A percentile compares a stretch with the other conserved stretches of the same genome.
Conservation (phyloP, 768 basidiomycete genomes). For the Suillus tomentosus region DNA sequence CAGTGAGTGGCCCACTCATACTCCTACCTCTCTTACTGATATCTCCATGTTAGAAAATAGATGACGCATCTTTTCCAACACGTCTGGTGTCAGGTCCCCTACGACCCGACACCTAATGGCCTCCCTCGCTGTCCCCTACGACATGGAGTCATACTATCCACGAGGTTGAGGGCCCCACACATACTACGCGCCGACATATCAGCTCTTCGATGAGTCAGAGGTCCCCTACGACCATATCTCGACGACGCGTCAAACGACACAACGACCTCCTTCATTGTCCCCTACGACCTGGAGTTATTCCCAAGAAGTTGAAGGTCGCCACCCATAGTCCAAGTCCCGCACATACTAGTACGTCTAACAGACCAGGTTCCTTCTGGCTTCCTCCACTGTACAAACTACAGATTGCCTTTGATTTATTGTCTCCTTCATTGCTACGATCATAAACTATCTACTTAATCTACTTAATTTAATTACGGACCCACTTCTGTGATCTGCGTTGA, state of each 20-base stretch:
- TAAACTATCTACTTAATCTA: not conserved
- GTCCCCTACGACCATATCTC: slow-evolving; percentile 6
- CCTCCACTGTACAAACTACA: not conserved
- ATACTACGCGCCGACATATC: not conserved
- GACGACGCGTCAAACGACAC: not conserved
- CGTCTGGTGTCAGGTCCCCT: not conserved
- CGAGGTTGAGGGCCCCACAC: not conserved
- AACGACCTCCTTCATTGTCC: not conserved
- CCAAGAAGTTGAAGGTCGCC: not conserved
- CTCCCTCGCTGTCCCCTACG: slow-evolving; percentile 1
- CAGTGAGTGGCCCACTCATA: not conserved
- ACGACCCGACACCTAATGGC: not conserved
- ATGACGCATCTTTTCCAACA: not conserved
- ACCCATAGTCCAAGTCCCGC: not conserved
- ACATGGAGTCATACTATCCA: not conserved
- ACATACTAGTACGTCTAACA: not conserved
- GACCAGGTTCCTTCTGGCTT: not conserved
- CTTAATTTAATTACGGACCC: too few species aligned
- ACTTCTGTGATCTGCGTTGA: not conserved
- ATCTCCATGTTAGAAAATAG: not conserved
- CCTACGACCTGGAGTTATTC: not conserved
- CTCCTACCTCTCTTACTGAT: not conserved
- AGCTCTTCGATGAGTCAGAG: not conserved
- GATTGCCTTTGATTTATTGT: not conserved
- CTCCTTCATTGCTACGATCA: not conserved